Percentiles rank a stretch among this genome's conserved stretches.
phyloP scores from a whole-genome alignment of 495 filamentous ascomycete genomes.

The Hypomontagnella submonticulosa region DNA sequence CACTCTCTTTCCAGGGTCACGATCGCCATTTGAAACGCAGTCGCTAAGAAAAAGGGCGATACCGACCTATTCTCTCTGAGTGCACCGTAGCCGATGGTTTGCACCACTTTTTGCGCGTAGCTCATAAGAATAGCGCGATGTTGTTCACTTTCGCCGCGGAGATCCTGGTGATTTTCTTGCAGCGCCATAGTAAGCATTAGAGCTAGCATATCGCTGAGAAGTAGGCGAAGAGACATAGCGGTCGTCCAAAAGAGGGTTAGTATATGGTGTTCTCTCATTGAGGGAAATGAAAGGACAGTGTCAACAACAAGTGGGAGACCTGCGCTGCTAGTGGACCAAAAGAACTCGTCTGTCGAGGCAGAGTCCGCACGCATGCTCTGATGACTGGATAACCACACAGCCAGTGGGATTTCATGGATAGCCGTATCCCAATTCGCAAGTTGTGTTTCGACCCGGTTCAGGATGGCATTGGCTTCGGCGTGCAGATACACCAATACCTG shows the following conservation, averaged over 20 bases:
- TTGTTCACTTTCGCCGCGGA: not conserved
- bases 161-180: not conserved
- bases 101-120: not conserved
- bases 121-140: not conserved
- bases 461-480: not conserved
- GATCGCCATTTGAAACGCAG: not conserved
- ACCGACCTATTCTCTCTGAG: not conserved
- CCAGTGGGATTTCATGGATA: not conserved
- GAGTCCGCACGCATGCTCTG: not conserved
- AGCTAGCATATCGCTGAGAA: constrained; percentile 1
- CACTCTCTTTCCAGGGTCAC: not conserved
- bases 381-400: not conserved
- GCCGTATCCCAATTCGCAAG: not conserved
- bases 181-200: not conserved
- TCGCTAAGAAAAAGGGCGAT: not conserved
- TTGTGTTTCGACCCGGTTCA: constrained; percentile 1
- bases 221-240: not conserved
- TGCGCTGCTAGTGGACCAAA: not conserved
- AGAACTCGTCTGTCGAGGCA: not conserved
- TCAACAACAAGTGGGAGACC: not conserved
- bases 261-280: not conserved
- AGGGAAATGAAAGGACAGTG: not conserved
- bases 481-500: not conserved
- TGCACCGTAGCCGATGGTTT: not conserved
- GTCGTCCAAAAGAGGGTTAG: constrained; percentile 1